Base-by-base conservation (phyloP, 2,329 filamentous ascomycete species). In the Phyllosticta paracitricarpa region DNA sequence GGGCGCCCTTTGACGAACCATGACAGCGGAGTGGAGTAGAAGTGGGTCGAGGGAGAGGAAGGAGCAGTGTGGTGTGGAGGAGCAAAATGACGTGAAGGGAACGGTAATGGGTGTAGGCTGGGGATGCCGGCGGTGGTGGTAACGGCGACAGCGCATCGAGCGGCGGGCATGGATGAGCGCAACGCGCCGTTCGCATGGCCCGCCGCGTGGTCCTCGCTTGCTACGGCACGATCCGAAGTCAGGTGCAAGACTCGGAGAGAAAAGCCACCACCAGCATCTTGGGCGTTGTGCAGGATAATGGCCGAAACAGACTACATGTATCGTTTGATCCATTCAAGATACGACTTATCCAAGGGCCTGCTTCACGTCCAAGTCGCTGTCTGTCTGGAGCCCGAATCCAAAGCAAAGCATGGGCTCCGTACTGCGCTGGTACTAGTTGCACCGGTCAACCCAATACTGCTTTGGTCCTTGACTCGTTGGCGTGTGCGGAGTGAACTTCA, bases 1-100 rank as follows among this genome's bases (percentile, higher is more conserved):
- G 56, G 69, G 65, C 51, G 73, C 72, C 62, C 77, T 76, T 68
- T 75, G 73, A 62, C 78, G 75, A 35, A 72, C 72, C 78, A 79
- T 79, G 59, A 58, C 60, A 56, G 58, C 7, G 12, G 52, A 12
- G n/a, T 54, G n/a, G 3, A n/a, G n/a, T 30, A 19, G 9, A 24
- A 25, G 52, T 19, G 24, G 17, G n/a, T 9, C 19, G 22, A 56
- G 53, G 24, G 9, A 51, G 51, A 17, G 51, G 17, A 8, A 24
- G 17, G 30, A 54, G 56, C 24, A 19, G 53, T 54, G n/a, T 54
- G 5, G 48, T 30, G 33, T 54, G 35, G 48, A 22, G 56, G 51
- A 26, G 51, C 52, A 58, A 30, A 26, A 48, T 19, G 19, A 52
- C 52, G 55, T 22, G 17, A 8, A 33, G 60, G 24, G 12, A 54